Evolutionary conservation across 805 yeast genomes (phyloP).

Genomic region (Ogataea methylovora): DNA sequence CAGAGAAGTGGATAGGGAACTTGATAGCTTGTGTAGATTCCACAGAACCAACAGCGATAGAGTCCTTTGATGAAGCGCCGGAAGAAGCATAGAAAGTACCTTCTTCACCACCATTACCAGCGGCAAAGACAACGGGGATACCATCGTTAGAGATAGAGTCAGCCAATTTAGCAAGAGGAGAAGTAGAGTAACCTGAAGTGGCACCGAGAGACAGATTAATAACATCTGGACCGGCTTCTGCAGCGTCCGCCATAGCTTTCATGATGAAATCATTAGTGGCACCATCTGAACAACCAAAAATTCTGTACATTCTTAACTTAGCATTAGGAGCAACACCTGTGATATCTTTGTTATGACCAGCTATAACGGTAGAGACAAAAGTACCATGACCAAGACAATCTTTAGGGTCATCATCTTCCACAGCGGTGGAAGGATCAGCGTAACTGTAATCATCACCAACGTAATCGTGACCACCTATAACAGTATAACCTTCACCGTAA

Average conservation of each 20-base stretch:
- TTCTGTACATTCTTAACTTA: constrained; percentile 9
- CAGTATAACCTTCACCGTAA: constrained; percentile 8
- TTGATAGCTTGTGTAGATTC: constrained; percentile 4
- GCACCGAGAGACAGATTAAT: constrained; percentile 13
- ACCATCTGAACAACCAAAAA: constrained; percentile 12
- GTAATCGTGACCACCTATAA: constrained; percentile 10
- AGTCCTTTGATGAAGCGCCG: constrained; percentile 5
- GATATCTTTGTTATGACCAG: constrained; percentile 8
- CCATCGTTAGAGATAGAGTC: constrained; percentile 8
- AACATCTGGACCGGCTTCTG: constrained; percentile 7
- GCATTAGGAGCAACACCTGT: constrained; percentile 15
- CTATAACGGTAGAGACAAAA: constrained; percentile 15
- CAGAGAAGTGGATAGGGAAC: constrained; percentile 3
- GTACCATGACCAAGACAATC: constrained; percentile 20
- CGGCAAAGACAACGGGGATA: constrained; percentile 10
- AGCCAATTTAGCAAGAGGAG: constrained; percentile 9
- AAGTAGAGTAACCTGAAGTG: constrained; percentile 5
- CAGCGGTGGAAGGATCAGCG: constrained; percentile 1
- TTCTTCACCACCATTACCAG: constrained; percentile 12
- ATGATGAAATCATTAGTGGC: constrained; percentile 10
- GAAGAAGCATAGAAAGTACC: constrained; percentile 7
- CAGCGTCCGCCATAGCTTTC: constrained; percentile 6
- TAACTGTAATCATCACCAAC: constrained; percentile 5
- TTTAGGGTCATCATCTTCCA: constrained; percentile 6
- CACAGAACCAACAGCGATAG: constrained; percentile 7